Percentiles rank a stretch among this genome's conserved stretches.
These are phyloP conservation scores for Epithele typhae DNA, from an alignment of 768 basidiomycete genomes.

Conservation along the genomic window DNA sequence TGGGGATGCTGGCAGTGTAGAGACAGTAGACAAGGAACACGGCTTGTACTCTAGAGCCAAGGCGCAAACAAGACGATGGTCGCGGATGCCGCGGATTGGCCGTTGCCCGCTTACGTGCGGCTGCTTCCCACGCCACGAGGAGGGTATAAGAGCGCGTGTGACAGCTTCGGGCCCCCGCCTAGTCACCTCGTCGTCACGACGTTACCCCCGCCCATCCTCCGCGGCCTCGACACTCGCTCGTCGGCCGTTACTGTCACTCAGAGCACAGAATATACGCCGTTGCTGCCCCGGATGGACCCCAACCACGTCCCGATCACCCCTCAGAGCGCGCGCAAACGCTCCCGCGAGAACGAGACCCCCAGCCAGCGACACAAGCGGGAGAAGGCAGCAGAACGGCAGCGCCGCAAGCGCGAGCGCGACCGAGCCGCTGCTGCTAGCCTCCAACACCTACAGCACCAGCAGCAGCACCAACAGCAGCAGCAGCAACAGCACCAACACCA, in stretches of 20 bases:
- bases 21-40: too few species aligned
- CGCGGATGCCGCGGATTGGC: neutral
- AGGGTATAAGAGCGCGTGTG: slow-evolving; percentile 26
- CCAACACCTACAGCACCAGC: slow-evolving; percentile 18
- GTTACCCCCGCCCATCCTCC: slow-evolving; percentile 24
- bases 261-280: slow-evolving; percentile 13
- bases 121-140: slow-evolving; percentile 25
- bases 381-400: slow-evolving; percentile 84
- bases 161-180: slow-evolving; percentile 13
- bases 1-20: slow-evolving; percentile 8
- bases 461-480: slow-evolving; percentile 23
- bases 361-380: slow-evolving; percentile 73
- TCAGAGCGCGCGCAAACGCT: slow-evolving; percentile 44
- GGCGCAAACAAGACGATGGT: neutral
- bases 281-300: slow-evolving; percentile 21
- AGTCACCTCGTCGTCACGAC: slow-evolving; percentile 32
- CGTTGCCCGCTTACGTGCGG: neutral
- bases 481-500: too few species aligned
- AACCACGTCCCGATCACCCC: slow-evolving; percentile 17
- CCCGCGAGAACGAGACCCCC: slow-evolving; percentile 70
- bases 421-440: slow-evolving; percentile 30
- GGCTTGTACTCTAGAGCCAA: slow-evolving; percentile 1
- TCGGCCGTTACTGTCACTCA: slow-evolving; percentile 13
- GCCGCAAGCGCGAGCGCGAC: slow-evolving; percentile 75
- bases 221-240: slow-evolving; percentile 7